phyloP scores from a whole-genome alignment of 1,284 basidiomycete species.

The Vanrija pseudolonga region DNA sequence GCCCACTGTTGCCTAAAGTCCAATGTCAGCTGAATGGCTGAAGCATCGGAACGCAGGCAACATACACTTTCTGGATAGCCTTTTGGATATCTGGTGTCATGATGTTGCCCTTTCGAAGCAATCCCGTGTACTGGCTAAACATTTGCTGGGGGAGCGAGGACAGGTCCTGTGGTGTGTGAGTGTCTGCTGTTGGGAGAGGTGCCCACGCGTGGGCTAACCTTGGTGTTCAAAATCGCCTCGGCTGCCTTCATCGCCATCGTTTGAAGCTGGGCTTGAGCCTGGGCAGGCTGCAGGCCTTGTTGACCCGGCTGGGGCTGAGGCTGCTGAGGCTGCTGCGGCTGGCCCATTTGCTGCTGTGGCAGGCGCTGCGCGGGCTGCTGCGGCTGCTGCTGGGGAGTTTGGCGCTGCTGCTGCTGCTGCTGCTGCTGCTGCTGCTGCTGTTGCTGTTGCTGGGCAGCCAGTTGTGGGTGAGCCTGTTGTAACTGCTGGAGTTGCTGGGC shows the following conservation, averaged over 20 bases:
- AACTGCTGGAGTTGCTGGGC: conserved; percentile 12
- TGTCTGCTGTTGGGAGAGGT: neutral
- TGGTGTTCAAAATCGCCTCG: conserved; percentile 7
- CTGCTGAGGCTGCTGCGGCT: neutral
- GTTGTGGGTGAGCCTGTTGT: neutral
- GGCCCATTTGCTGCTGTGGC: neutral
- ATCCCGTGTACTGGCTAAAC: conserved; percentile 11
- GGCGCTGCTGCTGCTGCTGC: conserved; percentile 4
- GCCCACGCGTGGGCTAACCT: conserved; percentile 3
- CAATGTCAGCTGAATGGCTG: neutral
- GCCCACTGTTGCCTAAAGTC: neutral
- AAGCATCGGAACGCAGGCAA: neutral
- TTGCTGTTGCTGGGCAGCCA: conserved; percentile 1
- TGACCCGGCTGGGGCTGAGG: neutral
- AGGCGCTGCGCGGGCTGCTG: neutral
- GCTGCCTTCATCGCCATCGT: conserved; percentile 1
- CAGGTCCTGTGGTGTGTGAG: conserved; percentile 10
- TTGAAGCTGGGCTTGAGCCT: neutral
- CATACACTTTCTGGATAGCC: conserved; percentile 9
- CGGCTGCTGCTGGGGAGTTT: neutral
- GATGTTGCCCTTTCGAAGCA: conserved; percentile 6
- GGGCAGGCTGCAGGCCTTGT: no score
- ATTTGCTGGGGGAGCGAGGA: conserved; percentile 1
- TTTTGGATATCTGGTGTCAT: conserved; percentile 12
- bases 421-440: neutral